These are phyloP conservation scores for Suillus hirtellus DNA, from an alignment of 768 basidiomycete genomes.

Conservation along the genomic window DNA sequence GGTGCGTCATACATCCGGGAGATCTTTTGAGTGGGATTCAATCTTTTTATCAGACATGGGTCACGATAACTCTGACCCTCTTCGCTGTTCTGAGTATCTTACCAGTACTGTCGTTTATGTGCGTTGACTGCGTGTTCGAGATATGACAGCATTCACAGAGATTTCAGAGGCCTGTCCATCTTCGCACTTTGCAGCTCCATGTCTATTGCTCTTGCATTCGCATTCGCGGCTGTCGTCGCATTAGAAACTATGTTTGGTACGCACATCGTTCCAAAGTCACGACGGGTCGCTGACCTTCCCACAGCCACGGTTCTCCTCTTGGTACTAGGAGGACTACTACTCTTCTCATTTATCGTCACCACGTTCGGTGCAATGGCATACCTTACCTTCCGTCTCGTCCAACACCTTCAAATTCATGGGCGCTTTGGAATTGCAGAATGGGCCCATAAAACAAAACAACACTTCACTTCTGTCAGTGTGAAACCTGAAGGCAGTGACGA, in stretches of 20 bases:
- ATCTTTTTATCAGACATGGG: constrained; percentile 36
- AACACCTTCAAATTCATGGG: constrained; percentile 37
- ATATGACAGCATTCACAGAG: constrained; percentile 14
- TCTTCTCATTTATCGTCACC: constrained; percentile 37
- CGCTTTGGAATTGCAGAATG: constrained; percentile 31
- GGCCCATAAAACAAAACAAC: constrained; percentile 28
- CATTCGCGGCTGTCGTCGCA: constrained; percentile 32
- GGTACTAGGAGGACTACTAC: constrained; percentile 32
- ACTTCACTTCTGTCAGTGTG: constrained; percentile 18
- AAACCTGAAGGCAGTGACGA: constrained; percentile 24
- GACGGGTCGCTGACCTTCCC: constrained; percentile 7
- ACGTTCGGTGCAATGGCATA: constrained; percentile 32
- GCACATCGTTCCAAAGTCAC: not conserved
- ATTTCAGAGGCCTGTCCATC: constrained; percentile 33
- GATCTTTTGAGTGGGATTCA: constrained; percentile 12
- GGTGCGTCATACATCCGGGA: constrained; percentile 17
- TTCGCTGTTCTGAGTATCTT: constrained; percentile 39
- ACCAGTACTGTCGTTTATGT: constrained; percentile 41
- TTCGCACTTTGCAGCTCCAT: constrained; percentile 37
- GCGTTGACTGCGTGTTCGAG: constrained; percentile 17
- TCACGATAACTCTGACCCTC: constrained; percentile 26
- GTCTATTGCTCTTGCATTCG: constrained; percentile 38
- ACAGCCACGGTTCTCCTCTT: constrained; percentile 37
- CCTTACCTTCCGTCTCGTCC: constrained; percentile 34
- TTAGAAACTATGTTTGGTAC: constrained; percentile 34